Percentiles rank a stretch among this genome's conserved stretches.
Conservation (phyloP, 2,329 filamentous ascomycete species). For the Trichoderma cornu-damae region DNA sequence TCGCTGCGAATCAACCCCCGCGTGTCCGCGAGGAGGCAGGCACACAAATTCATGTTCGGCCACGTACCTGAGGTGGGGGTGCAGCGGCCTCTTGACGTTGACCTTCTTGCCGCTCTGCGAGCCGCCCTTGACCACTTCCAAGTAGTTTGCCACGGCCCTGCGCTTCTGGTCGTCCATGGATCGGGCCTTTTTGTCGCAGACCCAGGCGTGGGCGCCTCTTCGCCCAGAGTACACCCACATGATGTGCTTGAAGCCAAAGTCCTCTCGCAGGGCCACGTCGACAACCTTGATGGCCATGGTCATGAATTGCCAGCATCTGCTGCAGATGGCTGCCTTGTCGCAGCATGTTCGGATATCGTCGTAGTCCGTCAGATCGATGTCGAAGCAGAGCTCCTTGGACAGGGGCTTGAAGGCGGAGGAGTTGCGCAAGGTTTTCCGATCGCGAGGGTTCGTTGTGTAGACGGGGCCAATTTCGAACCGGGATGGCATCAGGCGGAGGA, state of each 20-base stretch:
- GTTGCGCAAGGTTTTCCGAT: slow-evolving; percentile 82
- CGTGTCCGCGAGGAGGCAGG: neutral
- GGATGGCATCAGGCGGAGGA: slow-evolving; percentile 78
- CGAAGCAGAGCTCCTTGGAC: slow-evolving; percentile 92
- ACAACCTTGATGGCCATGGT: slow-evolving; percentile 97
- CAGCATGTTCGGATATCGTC: slow-evolving; percentile 96
- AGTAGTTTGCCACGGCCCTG: slow-evolving; percentile 78
- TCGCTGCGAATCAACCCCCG: neutral
- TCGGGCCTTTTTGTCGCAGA: slow-evolving; percentile 85
- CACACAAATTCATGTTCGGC: slow-evolving; percentile 19
- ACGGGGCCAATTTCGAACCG: slow-evolving; percentile 99
- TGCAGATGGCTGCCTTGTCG: slow-evolving; percentile 86
- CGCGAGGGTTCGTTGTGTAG: slow-evolving; percentile 88
- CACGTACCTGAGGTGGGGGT: slow-evolving; percentile 72
- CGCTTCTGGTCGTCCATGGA: slow-evolving; percentile 81
- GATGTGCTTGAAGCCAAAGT: slow-evolving; percentile 95
- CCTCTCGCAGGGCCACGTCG: slow-evolving; percentile 78
- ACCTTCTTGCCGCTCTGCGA: slow-evolving; percentile 82
- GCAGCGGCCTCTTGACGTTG: slow-evolving; percentile 76
- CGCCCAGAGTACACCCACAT: slow-evolving; percentile 98
- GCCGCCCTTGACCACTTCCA: slow-evolving; percentile 85
- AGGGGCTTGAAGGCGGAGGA: slow-evolving; percentile 77
- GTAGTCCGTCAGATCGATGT: slow-evolving; percentile 99
- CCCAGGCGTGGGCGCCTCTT: slow-evolving; percentile 95
- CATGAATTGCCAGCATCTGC: slow-evolving; percentile 93